Percentiles rank a stretch among this genome's conserved stretches.
These are phyloP conservation scores for Puccinellia tenuiflora DNA, from an alignment of 176 grass and related monocot species.

Conservation along the genomic window DNA sequence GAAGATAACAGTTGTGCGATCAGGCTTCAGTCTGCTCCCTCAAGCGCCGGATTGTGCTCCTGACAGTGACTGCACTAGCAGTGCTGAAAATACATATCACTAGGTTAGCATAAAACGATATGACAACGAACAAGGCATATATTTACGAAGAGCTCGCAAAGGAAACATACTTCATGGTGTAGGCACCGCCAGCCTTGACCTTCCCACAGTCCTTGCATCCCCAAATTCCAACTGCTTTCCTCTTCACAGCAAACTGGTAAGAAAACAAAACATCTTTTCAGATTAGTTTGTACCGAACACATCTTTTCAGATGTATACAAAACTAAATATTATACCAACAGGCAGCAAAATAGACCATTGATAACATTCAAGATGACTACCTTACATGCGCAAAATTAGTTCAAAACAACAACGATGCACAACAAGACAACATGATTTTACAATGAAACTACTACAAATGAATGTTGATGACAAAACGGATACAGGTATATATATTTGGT, in stretches of 20 bases:
- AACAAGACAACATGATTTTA: background rate
- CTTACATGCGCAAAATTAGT: background rate
- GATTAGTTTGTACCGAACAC: background rate
- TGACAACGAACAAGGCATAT: background rate
- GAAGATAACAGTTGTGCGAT: background rate
- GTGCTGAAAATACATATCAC: conserved; percentile 37
- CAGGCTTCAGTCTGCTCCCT: conserved; percentile 83
- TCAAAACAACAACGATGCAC: background rate
- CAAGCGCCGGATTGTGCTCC: conserved; percentile 80
- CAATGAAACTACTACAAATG: background rate
- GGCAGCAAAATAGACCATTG: background rate
- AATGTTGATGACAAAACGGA: background rate
- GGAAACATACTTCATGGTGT: conserved; percentile 65
- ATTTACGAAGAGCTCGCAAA: background rate
- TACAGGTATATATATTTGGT: background rate
- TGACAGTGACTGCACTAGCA: conserved; percentile 79
- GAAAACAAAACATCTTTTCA: background rate
- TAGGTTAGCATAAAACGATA: background rate
- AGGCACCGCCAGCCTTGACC: conserved; percentile 83
- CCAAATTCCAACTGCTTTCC: conserved; percentile 93
- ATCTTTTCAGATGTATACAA: background rate
- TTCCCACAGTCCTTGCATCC: conserved; percentile 93
- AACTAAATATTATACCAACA: background rate
- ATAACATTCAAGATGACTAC: too few species aligned
- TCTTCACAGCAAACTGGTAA: conserved; percentile 80